These are phyloP conservation scores for Umbellularia californica DNA, from an alignment of 164 flowering plant species.

Conservation along the genomic window DNA sequence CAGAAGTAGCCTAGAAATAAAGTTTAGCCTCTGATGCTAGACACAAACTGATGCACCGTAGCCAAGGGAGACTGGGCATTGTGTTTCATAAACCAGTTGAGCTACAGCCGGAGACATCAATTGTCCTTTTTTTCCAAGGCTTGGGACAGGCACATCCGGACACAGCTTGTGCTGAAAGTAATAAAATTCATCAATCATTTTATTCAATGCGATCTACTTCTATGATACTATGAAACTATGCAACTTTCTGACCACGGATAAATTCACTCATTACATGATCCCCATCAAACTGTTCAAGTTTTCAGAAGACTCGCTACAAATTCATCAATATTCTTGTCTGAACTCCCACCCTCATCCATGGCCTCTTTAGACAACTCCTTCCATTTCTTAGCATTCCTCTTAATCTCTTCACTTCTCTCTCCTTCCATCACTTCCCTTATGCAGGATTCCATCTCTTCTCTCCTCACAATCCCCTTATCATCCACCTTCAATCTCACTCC, in stretches of 20 bases:
- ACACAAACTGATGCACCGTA: no score
- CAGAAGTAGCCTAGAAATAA: no score
- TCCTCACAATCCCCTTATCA: slow-evolving; percentile 21
- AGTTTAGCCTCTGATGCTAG: no score
- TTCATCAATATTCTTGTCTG: slow-evolving; percentile 23
- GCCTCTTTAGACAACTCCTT: slow-evolving; percentile 22
- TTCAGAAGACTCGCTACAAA: slow-evolving; percentile 12
- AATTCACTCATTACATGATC: background rate
- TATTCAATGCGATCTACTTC: background rate
- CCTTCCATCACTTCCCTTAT: slow-evolving; percentile 28
- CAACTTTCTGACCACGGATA: background rate
- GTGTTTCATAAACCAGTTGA: no score
- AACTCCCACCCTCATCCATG: slow-evolving; percentile 24
- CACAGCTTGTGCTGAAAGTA: no score
- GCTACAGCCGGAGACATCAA: no score
- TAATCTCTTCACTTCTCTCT: slow-evolving; percentile 14
- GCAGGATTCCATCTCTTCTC: slow-evolving; percentile 22
- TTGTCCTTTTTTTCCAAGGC: background rate
- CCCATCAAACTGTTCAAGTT: background rate
- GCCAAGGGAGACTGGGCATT: no score
- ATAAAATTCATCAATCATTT: no score
- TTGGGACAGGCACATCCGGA: background rate
- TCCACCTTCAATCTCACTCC: slow-evolving; percentile 26
- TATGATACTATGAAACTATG: no score
- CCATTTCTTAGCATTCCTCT: slow-evolving; percentile 20